Evolutionary conservation across 768 basidiomycete genomes (phyloP), one percentile per base, ranked within the genome.

Genomic region (Xerocomellus amylosporus): DNA sequence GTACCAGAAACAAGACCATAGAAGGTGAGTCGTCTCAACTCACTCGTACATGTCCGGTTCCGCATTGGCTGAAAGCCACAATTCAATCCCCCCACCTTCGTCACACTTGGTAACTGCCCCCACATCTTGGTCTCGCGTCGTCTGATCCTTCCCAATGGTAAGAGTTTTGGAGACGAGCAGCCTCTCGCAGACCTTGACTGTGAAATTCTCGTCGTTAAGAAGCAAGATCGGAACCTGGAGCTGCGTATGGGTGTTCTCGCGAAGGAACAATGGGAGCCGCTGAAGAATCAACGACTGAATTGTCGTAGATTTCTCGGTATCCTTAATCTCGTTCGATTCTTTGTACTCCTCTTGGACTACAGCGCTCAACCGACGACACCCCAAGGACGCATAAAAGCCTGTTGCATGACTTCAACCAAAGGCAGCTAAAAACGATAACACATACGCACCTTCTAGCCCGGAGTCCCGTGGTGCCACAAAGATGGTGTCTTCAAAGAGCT

Each of bases 1-100:
- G 47, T 26, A 15, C 17, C 50, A 49, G 48, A 48, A 19, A 26
- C 31, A 39, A 20, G 26, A 36, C 19, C 49, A 7, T 12, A 14
- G 22, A 31, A 26, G 8, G 14, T 17, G 12, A 31, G 5, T 4
- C n/a, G 17, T 33, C 17, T 4, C 6, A 5, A 82, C 90, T 74
- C 64, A 91, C 90, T 95, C 93, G 63, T 88, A 96, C 81, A 93
- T 88, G 63, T 96, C 90, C 34, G 88, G 75, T 58, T 87, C 79
- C 1, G 84, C 76, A 53, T 84, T 83, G 10, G 76, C 77, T 13
- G 88, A 86, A 41, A 94, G 73, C 79, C 86, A 89, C 30, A 96
- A 70, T 47, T 87, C 78, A 24, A 90, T 79, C 10, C 82, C 77
- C 1, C 76, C 75, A 4, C 80, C 77, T 19, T 74, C 72, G 8